Conservation (phyloP, 768 basidiomycete genomes). For the Suillus paluster region DNA sequence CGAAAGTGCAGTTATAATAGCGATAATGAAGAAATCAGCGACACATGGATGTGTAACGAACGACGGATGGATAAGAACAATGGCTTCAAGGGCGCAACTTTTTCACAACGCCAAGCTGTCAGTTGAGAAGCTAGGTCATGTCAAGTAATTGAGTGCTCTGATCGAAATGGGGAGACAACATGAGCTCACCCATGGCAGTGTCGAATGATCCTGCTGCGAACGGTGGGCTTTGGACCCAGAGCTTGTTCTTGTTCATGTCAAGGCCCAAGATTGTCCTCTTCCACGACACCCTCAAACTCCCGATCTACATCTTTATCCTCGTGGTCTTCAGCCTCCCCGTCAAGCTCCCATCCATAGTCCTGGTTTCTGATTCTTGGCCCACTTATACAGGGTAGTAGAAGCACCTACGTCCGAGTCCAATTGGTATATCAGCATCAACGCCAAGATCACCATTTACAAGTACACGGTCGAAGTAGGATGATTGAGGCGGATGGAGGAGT, state of each 20-base stretch:
- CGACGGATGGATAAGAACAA: slow-evolving; percentile 87
- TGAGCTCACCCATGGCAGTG: slow-evolving; percentile 83
- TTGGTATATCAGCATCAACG: slow-evolving; percentile 70
- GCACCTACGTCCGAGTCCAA: slow-evolving; percentile 56
- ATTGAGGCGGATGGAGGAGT: slow-evolving; percentile 71
- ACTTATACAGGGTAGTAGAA: slow-evolving; percentile 80
- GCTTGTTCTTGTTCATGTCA: slow-evolving; percentile 84
- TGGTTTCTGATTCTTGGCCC: slow-evolving; percentile 82
- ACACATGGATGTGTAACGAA: slow-evolving; percentile 86
- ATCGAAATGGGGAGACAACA: background rate
- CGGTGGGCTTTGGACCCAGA: slow-evolving; percentile 95
- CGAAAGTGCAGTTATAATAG: slow-evolving; percentile 87
- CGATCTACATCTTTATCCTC: slow-evolving; percentile 54
- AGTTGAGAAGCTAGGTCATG: slow-evolving; percentile 72
- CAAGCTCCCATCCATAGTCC: slow-evolving; percentile 87
- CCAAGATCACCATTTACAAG: slow-evolving; percentile 83
- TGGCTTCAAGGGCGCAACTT: slow-evolving; percentile 81
- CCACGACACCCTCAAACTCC: slow-evolving; percentile 49
- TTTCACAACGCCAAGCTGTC: slow-evolving; percentile 91
- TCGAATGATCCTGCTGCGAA: slow-evolving; percentile 96
- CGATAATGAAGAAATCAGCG: slow-evolving; percentile 85
- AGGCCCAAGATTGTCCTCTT: slow-evolving; percentile 72
- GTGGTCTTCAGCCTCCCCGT: slow-evolving; percentile 71
- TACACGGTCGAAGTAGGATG: slow-evolving; percentile 97
- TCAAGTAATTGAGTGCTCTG: slow-evolving; percentile 8